Evolutionary conservation across 768 basidiomycete species (phyloP).

Genomic region (Mycena crocata): DNA sequence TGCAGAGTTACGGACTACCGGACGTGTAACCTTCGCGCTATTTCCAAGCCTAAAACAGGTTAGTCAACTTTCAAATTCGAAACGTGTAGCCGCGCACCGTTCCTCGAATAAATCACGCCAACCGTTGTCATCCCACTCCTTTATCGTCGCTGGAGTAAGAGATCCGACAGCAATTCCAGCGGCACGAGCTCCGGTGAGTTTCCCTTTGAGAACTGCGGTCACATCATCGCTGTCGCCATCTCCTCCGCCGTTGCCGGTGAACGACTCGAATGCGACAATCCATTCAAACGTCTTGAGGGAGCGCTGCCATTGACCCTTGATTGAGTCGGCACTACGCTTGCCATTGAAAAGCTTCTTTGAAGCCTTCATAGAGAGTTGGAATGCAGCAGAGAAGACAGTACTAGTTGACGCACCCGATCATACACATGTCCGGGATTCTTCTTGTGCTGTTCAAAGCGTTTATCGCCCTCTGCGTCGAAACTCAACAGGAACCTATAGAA

Average conservation of each 20-base stretch:
- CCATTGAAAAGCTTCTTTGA: not conserved
- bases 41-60: not conserved
- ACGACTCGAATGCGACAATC: constrained; percentile 13
- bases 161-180: not conserved
- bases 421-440: constrained; percentile 8
- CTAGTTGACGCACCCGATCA: not conserved
- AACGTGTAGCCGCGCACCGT: not conserved
- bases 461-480: not conserved
- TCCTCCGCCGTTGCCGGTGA: constrained; percentile 23
- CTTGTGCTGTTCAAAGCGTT: constrained; percentile 21
- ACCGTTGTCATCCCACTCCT: not conserved
- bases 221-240: constrained; percentile 12
- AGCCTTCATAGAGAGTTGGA: not conserved
- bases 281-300: not conserved
- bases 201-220: not conserved
- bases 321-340: not conserved
- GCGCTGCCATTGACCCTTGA: not conserved
- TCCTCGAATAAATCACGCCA: constrained; percentile 7
- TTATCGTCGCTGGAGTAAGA: not conserved
- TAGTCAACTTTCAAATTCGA: not conserved
- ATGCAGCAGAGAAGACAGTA: not conserved
- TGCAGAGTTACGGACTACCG: constrained; percentile 4
- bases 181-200: not conserved
- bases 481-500: not conserved
- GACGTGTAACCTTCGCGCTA: not conserved